phyloP scores from a whole-genome alignment of 2,329 filamentous ascomycete species.

The Pseudopithomyces maydicus region DNA sequence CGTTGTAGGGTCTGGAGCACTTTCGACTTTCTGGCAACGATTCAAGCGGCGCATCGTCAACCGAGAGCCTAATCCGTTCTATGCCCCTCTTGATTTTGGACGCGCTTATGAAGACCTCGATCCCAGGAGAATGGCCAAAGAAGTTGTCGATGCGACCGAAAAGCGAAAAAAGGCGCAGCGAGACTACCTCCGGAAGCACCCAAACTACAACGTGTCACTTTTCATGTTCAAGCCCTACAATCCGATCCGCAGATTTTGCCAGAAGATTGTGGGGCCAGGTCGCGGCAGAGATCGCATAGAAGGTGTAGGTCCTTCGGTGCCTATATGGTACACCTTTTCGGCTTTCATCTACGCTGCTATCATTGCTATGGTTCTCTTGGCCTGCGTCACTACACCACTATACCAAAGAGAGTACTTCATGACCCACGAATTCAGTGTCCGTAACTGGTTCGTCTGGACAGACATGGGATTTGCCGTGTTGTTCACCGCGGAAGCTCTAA shows the following conservation, averaged over 20 bases:
- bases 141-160: constrained; percentile 83
- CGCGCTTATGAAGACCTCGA: constrained; percentile 79
- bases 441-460: constrained; percentile 94
- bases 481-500: constrained; percentile 82
- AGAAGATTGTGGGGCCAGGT: constrained; percentile 88
- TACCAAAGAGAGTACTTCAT: constrained; percentile 89
- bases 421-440: constrained; percentile 61
- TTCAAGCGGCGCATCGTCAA: constrained; percentile 62
- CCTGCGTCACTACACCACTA: constrained; percentile 90
- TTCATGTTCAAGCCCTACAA: constrained; percentile 84
- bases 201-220: constrained; percentile 89
- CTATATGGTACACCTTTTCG: constrained; percentile 91
- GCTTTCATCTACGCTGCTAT: constrained; percentile 93
- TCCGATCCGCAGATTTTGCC: constrained; percentile 79
- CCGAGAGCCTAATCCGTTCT: constrained; percentile 91
- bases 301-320: constrained; percentile 85
- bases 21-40: constrained; percentile 67
- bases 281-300: constrained; percentile 86
- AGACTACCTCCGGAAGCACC: constrained; percentile 85
- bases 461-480: constrained; percentile 87
- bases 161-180: constrained; percentile 85
- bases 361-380: constrained; percentile 95
- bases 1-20: constrained; percentile 60
- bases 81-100: constrained; percentile 76
- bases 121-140: constrained; percentile 84